Percentiles rank a stretch among this genome's conserved stretches.
Evolutionary conservation across 192 early-diverging fungal genomes (phyloP).

Genomic region (Coemansia guatemalensis): DNA sequence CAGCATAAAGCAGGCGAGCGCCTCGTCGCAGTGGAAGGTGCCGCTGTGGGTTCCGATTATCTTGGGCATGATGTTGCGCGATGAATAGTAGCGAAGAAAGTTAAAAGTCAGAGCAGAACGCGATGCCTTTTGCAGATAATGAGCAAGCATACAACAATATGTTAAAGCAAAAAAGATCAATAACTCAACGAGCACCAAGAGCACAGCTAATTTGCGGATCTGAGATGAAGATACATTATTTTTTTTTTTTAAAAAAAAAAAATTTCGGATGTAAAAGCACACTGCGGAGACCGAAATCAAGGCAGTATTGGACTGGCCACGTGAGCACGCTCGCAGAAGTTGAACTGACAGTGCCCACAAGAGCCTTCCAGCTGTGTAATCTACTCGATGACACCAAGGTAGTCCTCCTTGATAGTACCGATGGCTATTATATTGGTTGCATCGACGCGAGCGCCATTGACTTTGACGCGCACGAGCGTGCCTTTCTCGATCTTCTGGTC

Average conservation of each 20-base stretch:
- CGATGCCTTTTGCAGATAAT: neutral
- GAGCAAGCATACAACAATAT: neutral
- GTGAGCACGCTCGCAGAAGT: neutral
- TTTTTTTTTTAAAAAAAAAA: neutral
- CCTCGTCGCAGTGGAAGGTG: constrained; percentile 87
- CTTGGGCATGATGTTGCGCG: constrained; percentile 48
- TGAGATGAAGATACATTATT: constrained; percentile 3
- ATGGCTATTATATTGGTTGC: constrained; percentile 93
- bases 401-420: constrained; percentile 98
- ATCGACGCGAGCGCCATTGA: constrained; percentile 87
- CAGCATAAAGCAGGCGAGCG: constrained; percentile 88
- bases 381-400: constrained; percentile 73
- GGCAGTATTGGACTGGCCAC: constrained; percentile 12
- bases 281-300: neutral
- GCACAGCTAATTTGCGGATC: neutral
- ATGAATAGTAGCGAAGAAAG: neutral
- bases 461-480: constrained; percentile 79
- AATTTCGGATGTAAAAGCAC: neutral
- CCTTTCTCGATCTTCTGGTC: constrained; percentile 86
- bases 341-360: neutral
- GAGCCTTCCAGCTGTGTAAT: neutral
- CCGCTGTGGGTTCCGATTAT: constrained; percentile 84
- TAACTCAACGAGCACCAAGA: neutral
- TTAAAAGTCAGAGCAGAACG: neutral
- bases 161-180: neutral